A percentile compares a stretch with the other conserved stretches of the same genome.
These are phyloP conservation scores for Senna tora DNA, from an alignment of 306 rosid species.

Conservation along the genomic window DNA sequence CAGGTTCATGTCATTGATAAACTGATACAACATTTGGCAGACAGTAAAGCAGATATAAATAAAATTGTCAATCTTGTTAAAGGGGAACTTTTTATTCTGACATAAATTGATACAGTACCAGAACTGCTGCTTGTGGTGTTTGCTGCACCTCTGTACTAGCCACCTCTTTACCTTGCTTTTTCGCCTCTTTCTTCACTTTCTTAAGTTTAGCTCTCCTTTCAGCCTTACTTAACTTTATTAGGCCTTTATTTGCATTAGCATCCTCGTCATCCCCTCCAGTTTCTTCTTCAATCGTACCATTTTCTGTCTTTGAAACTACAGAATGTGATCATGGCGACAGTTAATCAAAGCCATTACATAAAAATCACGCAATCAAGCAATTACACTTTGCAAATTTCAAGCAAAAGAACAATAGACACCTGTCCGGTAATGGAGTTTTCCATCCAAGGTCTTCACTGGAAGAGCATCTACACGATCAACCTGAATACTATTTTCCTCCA, in stretches of 20 bases:
- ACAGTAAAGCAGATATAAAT: constrained; percentile 11
- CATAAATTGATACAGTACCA: constrained; percentile 54
- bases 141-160: constrained; percentile 51
- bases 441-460: constrained; percentile 86
- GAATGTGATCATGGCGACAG: constrained; percentile 16
- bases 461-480: constrained; percentile 90
- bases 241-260: constrained; percentile 45
- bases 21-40: background rate
- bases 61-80: constrained; percentile 13
- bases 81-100: background rate
- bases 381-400: constrained; percentile 17
- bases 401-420: constrained; percentile 40
- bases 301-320: constrained; percentile 56
- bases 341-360: constrained; percentile 12
- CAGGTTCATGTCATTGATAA: constrained; percentile 9
- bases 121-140: constrained; percentile 76
- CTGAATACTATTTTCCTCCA: constrained; percentile 58
- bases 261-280: constrained; percentile 47
- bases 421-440: constrained; percentile 66
- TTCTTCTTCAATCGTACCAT: constrained; percentile 50
- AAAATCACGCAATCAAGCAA: constrained; percentile 12
- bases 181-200: constrained; percentile 68
- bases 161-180: constrained; percentile 72
- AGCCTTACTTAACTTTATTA: constrained; percentile 73
- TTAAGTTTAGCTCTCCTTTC: constrained; percentile 88